phyloP scores from a whole-genome alignment of 2,329 filamentous ascomycete genomes.

The Fusarium pilosicola region DNA sequence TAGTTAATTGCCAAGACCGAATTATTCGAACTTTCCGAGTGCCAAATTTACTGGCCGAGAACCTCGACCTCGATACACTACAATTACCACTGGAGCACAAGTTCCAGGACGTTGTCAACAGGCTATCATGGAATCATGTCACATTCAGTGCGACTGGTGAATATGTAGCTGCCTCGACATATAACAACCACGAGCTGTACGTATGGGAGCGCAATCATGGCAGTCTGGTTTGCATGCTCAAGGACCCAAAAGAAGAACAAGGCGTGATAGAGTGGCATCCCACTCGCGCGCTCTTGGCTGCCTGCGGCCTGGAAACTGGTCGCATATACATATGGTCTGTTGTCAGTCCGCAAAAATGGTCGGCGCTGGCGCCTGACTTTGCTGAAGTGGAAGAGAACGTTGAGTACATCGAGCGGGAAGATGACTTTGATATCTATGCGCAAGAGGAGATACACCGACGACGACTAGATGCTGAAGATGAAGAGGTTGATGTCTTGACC shows the following conservation, averaged over 20 bases:
- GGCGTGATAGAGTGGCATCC: conserved; percentile 99
- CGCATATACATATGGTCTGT: conserved; percentile 97
- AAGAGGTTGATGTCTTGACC: conserved; percentile 89
- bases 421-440: conserved; percentile 98
- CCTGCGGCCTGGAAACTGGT: conserved; percentile 91
- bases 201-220: conserved; percentile 97
- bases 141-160: conserved; percentile 94
- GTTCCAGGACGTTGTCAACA: conserved; percentile 97
- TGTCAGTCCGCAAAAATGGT: conserved; percentile 95
- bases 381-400: conserved; percentile 98
- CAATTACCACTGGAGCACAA: conserved; percentile 95
- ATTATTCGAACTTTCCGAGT: conserved; percentile 94
- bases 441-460: conserved; percentile 94
- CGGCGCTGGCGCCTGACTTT: conserved; percentile 94
- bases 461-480: conserved; percentile 89
- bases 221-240: conserved; percentile 94
- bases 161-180: conserved; percentile 95
- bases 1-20: conserved; percentile 93
- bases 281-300: conserved; percentile 83
- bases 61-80: conserved; percentile 85
- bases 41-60: conserved; percentile 75
- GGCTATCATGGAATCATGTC: conserved; percentile 95
- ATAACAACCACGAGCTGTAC: conserved; percentile 98
- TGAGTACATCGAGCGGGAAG: conserved; percentile 93
- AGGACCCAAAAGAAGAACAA: conserved; percentile 95